Base-by-base conservation (phyloP, 768 basidiomycete genomes). In the Termitomyces sp. region DNA sequence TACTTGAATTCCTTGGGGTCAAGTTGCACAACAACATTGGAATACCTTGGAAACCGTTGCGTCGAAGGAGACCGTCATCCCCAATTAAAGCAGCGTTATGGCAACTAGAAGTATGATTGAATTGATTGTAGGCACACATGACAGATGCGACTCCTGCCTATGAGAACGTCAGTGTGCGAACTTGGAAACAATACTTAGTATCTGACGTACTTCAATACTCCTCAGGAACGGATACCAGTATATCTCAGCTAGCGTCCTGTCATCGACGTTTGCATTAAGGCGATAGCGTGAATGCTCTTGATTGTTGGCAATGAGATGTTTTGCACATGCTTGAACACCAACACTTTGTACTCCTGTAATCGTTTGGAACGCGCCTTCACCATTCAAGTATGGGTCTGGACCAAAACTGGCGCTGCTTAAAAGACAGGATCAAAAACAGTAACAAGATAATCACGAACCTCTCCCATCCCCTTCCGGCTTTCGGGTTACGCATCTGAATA, bases 71-170 rank as follows among this genome's bases (percentile, higher is more conserved):
- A 1, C 77, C 77, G 50, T 70, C 62, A 3, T 73, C 70, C 16
- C 77, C 77, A 40, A 87, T 66, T 14, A 81, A 69, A 40, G 72
- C 75, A 26, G 76, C 72, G 59, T 86, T 82, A 60, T 88, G 84
- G 64, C 86, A 88, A 0, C 86, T 81, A 14, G 83, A 86, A 1
- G 86, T 85, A 3, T 76, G 73, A 57, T 86, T 85, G 61, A 84
- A 66, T 47, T 79, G 75, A 61, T 84, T 83, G 59, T 77, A 80
- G 12, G 75, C 75, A 58, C 79, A 78, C 81, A 84, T 83, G 8
- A 83, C 73, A 2, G 75, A 74, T 16, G 74, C 68, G 2, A 81
- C 80, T 50, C 75, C 77, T 14, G 84, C 80, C 79, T 80, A 46
- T 24, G 33, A 26, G 35, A 36, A 5, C 3, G 1, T 38, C n/a